Evolutionary conservation across 208 protist species (phyloP).

Genomic region (Crithidia mellificae): DNA sequence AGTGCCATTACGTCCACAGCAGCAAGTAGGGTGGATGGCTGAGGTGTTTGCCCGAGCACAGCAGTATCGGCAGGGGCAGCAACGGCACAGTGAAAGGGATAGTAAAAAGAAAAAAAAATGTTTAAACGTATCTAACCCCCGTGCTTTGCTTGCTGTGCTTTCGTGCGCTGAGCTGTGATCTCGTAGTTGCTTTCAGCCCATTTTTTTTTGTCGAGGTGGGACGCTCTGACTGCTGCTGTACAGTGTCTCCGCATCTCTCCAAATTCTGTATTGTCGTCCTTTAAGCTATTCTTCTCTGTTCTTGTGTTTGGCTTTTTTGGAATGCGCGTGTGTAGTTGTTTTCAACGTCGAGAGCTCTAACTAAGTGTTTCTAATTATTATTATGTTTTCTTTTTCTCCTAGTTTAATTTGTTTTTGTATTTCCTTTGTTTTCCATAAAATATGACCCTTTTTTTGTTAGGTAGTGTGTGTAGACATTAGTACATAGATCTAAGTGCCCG

Average conservation of each 20-base stretch:
- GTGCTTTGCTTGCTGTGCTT: too few species aligned
- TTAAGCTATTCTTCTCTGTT: background rate
- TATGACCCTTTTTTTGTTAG: slow-evolving; percentile 1
- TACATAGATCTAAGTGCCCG: background rate
- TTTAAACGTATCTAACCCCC: too few species aligned
- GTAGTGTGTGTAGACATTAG: slow-evolving; percentile 4
- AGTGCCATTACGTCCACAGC: slow-evolving; percentile 44
- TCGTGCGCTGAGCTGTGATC: background rate
- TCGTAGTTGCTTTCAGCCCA: background rate
- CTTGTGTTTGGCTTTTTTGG: background rate
- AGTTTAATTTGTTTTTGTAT: background rate
- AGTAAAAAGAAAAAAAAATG: too few species aligned
- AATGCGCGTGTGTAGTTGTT: background rate
- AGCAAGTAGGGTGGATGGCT: slow-evolving; percentile 30
- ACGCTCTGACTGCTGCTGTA: background rate
- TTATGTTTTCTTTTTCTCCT: background rate
- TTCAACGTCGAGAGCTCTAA: too few species aligned
- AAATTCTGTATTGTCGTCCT: background rate
- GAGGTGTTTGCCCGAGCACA: too few species aligned
- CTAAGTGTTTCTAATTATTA: background rate
- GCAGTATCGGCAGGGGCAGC: too few species aligned
- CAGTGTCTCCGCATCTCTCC: background rate
- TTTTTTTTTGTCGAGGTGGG: background rate
- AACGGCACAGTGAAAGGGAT: too few species aligned
- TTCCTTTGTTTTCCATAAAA: background rate